Conservation (phyloP, 108 stramenopile species). For the Cylindrotheca closterium region DNA sequence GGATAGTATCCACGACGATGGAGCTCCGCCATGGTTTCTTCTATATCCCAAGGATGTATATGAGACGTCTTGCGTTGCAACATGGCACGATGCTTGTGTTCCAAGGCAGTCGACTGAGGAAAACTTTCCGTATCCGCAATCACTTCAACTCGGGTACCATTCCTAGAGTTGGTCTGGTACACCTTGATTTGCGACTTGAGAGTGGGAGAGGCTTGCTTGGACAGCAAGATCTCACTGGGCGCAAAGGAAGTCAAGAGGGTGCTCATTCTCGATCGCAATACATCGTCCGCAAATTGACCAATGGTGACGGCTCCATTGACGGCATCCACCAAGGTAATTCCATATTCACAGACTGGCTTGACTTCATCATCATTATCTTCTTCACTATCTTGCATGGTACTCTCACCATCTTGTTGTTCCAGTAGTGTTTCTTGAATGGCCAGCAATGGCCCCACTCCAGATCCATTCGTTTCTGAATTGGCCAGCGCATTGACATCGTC, state of each 20-base stretch:
- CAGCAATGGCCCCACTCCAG: conserved; percentile 65
- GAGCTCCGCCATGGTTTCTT: conserved; percentile 73
- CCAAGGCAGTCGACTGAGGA: conserved; percentile 75
- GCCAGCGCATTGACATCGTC: conserved; percentile 66
- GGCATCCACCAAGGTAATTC: conserved; percentile 92
- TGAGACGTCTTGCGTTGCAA: conserved; percentile 43
- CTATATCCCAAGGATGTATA: conserved; percentile 83
- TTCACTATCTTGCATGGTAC: conserved; percentile 1
- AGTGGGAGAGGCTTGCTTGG: conserved; percentile 18
- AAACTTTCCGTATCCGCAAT: conserved; percentile 51
- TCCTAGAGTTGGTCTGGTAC: not conserved
- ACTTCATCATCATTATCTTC: conserved; percentile 37
- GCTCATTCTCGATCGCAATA: conserved; percentile 86
- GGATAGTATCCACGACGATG: conserved; percentile 84
- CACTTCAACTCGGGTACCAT: conserved; percentile 37
- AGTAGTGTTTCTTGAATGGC: conserved; percentile 74
- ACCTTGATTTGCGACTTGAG: conserved; percentile 17
- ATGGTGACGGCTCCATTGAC: conserved; percentile 82
- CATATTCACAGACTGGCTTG: conserved; percentile 87
- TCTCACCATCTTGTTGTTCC: conserved; percentile 7
- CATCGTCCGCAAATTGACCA: conserved; percentile 97
- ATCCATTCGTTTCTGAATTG: conserved; percentile 15
- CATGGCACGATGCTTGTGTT: conserved; percentile 43
- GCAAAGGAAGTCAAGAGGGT: conserved; percentile 83
- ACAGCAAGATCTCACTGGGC: conserved; percentile 81